Conservation (phyloP, 495 filamentous ascomycete species). For the Geopyxis carbonaria region DNA sequence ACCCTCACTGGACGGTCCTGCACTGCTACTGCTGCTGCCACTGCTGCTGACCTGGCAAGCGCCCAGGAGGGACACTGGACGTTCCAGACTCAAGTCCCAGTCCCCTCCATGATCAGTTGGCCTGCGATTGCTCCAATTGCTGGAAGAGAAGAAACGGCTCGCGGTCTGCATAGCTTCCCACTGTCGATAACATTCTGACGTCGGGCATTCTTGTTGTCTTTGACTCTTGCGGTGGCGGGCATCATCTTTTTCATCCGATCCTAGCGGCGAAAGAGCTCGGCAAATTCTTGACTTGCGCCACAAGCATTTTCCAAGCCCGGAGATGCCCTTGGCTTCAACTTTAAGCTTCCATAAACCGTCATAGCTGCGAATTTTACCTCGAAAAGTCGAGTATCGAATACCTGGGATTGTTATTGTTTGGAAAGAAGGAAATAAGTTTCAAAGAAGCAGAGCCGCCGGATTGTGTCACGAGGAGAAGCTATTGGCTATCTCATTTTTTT, state of each 20-base stretch:
- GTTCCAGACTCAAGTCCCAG: constrained; percentile 1
- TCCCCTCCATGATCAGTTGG: too few relatives aligned
- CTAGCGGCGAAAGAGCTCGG: constrained; percentile 5
- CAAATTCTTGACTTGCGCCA: constrained; percentile 1
- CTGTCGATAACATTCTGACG: not conserved
- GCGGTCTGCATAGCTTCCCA: not conserved
- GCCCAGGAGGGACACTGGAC: constrained; percentile 1
- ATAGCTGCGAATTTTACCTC: too few relatives aligned
- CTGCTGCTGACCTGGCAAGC: constrained; percentile 16
- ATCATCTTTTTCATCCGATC: constrained; percentile 3
- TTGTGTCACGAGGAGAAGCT: too few relatives aligned
- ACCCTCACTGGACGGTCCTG: constrained; percentile 1
- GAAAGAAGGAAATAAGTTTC: too few relatives aligned
- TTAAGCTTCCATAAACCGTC: constrained; percentile 5
- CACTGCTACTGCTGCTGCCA: constrained; percentile 7
- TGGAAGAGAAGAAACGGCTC: too few relatives aligned
- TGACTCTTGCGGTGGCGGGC: too few relatives aligned
- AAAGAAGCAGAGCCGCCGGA: too few relatives aligned
- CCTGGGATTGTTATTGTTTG: too few relatives aligned
- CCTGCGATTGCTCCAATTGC: too few relatives aligned
- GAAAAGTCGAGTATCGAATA: too few relatives aligned
- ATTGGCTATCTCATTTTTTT: too few relatives aligned
- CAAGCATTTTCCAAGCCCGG: not conserved
- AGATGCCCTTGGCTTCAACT: not conserved
- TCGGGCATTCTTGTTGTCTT: too few relatives aligned